Evolutionary conservation across 371 early-diverging fungal species (phyloP).

Genomic region (Chytridium lagenaria): DNA sequence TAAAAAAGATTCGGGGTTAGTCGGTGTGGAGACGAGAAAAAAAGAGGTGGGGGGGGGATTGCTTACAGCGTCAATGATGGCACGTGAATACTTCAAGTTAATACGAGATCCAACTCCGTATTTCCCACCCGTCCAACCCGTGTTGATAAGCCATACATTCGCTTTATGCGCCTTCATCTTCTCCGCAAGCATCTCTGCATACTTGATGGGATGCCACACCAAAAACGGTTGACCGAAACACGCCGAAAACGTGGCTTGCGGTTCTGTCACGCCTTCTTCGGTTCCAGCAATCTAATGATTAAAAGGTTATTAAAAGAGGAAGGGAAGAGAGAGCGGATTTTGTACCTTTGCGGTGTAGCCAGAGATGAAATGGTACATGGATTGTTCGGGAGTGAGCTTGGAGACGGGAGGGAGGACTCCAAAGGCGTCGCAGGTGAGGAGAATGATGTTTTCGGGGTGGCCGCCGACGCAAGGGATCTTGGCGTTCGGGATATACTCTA

Average conservation of each 20-base stretch:
- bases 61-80: constrained; percentile 96
- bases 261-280: constrained; percentile 94
- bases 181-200: constrained; percentile 95
- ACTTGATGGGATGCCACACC: constrained; percentile 94
- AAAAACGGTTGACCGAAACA: constrained; percentile 97
- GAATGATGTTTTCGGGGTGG: constrained; percentile 95
- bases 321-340: too few relatives aligned
- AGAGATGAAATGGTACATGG: constrained; percentile 96
- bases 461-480: constrained; percentile 92
- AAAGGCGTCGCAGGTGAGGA: constrained; percentile 97
- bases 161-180: constrained; percentile 90
- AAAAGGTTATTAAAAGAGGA: too few relatives aligned
- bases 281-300: constrained; percentile 97
- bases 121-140: constrained; percentile 96
- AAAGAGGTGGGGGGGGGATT: too few relatives aligned
- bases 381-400: constrained; percentile 87
- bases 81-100: constrained; percentile 94
- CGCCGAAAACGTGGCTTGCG: constrained; percentile 92
- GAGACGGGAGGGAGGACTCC: constrained; percentile 96
- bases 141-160: constrained; percentile 97
- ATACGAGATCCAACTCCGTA: constrained; percentile 93
- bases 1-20: too few relatives aligned
- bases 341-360: constrained; percentile 70
- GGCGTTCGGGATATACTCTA: constrained; percentile 91
- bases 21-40: too few relatives aligned